These are phyloP conservation scores for Cryptococcus jaspeensis DNA, from an alignment of 1,284 basidiomycete genomes.

Conservation along the genomic window DNA sequence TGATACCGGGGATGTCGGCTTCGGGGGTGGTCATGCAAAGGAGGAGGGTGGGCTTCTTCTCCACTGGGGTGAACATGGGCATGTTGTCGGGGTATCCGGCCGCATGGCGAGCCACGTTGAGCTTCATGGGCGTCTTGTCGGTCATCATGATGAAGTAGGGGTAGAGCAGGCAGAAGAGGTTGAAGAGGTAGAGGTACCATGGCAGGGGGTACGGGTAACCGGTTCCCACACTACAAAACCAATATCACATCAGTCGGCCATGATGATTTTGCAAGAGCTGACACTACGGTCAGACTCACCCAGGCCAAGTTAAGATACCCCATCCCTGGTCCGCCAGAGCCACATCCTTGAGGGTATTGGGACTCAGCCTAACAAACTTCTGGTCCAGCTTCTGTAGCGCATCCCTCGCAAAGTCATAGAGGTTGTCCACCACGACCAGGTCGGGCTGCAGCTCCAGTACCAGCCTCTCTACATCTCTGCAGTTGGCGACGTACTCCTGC, in stretches of 20 bases:
- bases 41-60: neutral
- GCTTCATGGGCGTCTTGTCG: conserved; percentile 1
- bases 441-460: conserved; percentile 15
- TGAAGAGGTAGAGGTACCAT: conserved; percentile 18
- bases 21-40: conserved; percentile 22
- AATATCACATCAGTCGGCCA: too few relatives aligned
- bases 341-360: conserved; percentile 24
- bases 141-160: conserved; percentile 6
- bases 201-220: conserved; percentile 22
- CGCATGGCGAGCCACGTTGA: conserved; percentile 14
- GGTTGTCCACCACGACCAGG: conserved; percentile 16
- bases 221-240: too few relatives aligned
- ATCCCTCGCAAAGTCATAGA: conserved; percentile 17
- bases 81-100: conserved; percentile 19
- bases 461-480: conserved; percentile 4
- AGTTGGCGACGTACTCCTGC: conserved; percentile 19
- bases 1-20: conserved; percentile 15
- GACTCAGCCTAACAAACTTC: conserved; percentile 13
- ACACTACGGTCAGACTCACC: conserved; percentile 15
- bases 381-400: conserved; percentile 8
- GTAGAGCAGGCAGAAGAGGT: conserved; percentile 14
- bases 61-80: conserved; percentile 4
- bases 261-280: neutral
- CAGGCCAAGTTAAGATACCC: conserved; percentile 13
- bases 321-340: conserved; percentile 12